Evolutionary conservation across 2,329 filamentous ascomycete species (phyloP).

Genomic region (Lecanicillium sp.): DNA sequence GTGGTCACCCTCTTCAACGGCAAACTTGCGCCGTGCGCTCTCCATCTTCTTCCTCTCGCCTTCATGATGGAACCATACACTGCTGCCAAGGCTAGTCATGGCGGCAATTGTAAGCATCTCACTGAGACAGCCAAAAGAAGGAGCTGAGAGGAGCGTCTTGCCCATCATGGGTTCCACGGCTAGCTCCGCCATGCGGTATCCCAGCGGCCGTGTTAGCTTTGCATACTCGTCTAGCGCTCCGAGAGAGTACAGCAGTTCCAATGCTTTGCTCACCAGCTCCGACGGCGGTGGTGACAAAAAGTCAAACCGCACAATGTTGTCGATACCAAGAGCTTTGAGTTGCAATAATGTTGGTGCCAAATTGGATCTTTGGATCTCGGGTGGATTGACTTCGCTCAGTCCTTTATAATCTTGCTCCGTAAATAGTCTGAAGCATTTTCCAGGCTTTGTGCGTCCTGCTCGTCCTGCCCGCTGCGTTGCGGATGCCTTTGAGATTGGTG

Average conservation of each 20-base stretch:
- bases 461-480: constrained; percentile 87
- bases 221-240: constrained; percentile 85
- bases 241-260: constrained; percentile 80
- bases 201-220: constrained; percentile 82
- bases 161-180: constrained; percentile 94
- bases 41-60: constrained; percentile 70
- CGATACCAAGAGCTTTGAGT: constrained; percentile 88
- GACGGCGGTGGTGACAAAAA: constrained; percentile 82
- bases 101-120: constrained; percentile 89
- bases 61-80: constrained; percentile 74
- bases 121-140: constrained; percentile 66
- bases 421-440: constrained; percentile 91
- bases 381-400: constrained; percentile 65
- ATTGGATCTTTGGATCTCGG: constrained; percentile 89
- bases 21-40: constrained; percentile 69
- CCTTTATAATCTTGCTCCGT: constrained; percentile 62
- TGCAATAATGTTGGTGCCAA: constrained; percentile 82
- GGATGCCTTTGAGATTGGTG: constrained; percentile 80
- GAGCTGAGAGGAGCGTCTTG: constrained; percentile 71
- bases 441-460: constrained; percentile 79
- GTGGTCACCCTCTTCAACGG: constrained; percentile 89
- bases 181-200: constrained; percentile 84
- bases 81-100: constrained; percentile 82
- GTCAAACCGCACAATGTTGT: constrained; percentile 86
- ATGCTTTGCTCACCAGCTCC: constrained; percentile 73